Evolutionary conservation across 768 basidiomycete species (phyloP).

Genomic region (Infundibulicybe gibba): DNA sequence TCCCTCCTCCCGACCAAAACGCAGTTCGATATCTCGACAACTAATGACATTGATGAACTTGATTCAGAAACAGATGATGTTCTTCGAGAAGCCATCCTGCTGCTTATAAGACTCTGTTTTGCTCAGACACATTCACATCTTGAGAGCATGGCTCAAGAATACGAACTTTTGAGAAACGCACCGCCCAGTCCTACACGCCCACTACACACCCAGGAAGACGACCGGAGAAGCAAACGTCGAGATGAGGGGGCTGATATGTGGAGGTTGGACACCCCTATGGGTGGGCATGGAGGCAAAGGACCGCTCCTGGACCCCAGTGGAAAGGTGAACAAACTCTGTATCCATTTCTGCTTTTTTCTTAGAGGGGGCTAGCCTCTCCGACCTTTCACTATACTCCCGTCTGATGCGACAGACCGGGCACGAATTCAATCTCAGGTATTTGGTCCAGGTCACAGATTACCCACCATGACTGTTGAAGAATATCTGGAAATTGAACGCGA

Average conservation of each 20-base stretch:
- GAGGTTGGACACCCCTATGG: conserved; percentile 63
- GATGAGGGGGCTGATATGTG: conserved; percentile 56
- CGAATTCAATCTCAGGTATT: conserved; percentile 81
- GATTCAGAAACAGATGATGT: conserved; percentile 62
- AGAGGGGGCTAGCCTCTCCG: conserved; percentile 60
- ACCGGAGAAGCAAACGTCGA: conserved; percentile 33
- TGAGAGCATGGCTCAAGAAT: conserved; percentile 67
- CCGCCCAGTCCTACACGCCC: conserved; percentile 35
- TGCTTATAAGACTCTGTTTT: conserved; percentile 73
- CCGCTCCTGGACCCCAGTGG: conserved; percentile 73
- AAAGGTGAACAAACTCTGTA: conserved; percentile 43
- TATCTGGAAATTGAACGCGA: conserved; percentile 84
- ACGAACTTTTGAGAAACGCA: conserved; percentile 59
- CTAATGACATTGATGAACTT: conserved; percentile 39
- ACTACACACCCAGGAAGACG: conserved; percentile 24
- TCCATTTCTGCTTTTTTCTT: conserved; percentile 2
- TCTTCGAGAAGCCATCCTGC: conserved; percentile 61
- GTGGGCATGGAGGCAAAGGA: conserved; percentile 44
- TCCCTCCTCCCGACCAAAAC: conserved; percentile 49
- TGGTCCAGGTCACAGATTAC: conserved; percentile 75
- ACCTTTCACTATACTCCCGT: conserved; percentile 91
- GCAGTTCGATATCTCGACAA: conserved; percentile 6
- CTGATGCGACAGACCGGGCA: conserved; percentile 61
- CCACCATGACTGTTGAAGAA: conserved; percentile 95
- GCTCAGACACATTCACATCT: conserved; percentile 66